These are phyloP conservation scores for Saccharomycopsis oosterbeekiorum DNA, from an alignment of 805 yeast species.

Conservation along the genomic window DNA sequence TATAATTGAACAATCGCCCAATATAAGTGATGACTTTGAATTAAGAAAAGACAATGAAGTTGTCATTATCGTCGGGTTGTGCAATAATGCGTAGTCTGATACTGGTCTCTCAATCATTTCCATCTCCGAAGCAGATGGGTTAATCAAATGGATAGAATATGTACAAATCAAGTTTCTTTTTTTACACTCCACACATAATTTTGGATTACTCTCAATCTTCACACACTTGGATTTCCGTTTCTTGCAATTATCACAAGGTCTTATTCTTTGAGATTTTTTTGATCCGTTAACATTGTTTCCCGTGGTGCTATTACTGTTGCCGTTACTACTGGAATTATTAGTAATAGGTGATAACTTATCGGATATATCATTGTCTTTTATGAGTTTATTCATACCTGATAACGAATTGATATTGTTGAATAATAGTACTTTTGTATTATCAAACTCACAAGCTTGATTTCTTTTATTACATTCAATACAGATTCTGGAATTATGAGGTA, in stretches of 20 bases:
- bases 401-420: conserved; percentile 20
- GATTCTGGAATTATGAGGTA: conserved; percentile 19
- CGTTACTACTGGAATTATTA: not conserved
- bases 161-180: conserved; percentile 23
- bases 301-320: not conserved
- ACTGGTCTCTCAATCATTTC: conserved; percentile 22
- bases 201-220: conserved; percentile 15
- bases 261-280: conserved; percentile 2
- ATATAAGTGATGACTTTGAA: conserved; percentile 23
- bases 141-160: conserved; percentile 16
- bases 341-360: conserved; percentile 1
- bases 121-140: conserved; percentile 8
- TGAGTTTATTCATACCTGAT: conserved; percentile 16
- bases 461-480: conserved; percentile 27
- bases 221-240: conserved; percentile 22
- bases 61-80: conserved; percentile 24
- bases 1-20: conserved; percentile 23
- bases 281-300: not conserved
- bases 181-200: conserved; percentile 22
- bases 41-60: conserved; percentile 24
- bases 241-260: conserved; percentile 22
- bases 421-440: conserved; percentile 16
- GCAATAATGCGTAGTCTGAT: conserved; percentile 23
- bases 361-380: conserved; percentile 1
- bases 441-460: conserved; percentile 24